Conservation (phyloP, 202 grass and related monocot species). For the Panicum virgatum region DNA sequence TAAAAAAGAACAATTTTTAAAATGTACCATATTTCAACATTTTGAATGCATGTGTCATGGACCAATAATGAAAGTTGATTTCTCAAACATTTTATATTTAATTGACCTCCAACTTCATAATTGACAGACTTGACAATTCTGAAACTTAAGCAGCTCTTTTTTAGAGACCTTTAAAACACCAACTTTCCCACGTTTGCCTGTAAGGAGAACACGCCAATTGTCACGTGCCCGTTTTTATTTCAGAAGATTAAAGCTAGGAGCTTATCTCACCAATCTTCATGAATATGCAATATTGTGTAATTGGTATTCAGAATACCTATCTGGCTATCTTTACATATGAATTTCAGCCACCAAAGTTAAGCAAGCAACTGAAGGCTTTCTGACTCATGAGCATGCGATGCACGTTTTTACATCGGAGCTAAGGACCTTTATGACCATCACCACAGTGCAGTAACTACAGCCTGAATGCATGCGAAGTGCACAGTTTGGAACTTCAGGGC, state of each 20-base stretch:
- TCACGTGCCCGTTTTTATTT: not conserved
- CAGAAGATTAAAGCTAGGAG: not conserved
- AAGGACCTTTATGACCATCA: not conserved
- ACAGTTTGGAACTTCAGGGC: not conserved
- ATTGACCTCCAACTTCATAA: not conserved
- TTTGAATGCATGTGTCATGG: too few relatives aligned
- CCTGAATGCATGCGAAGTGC: not conserved
- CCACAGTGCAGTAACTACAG: not conserved
- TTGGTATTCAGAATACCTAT: not conserved
- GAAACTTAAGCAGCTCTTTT: not conserved
- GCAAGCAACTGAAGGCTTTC: conserved; percentile 4
- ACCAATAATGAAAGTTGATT: too few relatives aligned
- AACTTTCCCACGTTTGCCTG: not conserved
- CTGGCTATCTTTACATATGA: not conserved
- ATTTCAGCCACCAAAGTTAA: not conserved
- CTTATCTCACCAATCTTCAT: not conserved
- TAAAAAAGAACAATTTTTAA: too few relatives aligned
- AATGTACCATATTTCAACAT: too few relatives aligned
- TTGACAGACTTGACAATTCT: not conserved
- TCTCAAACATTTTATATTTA: not conserved
- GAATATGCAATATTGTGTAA: not conserved
- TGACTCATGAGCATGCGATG: conserved; percentile 15
- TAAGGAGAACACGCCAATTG: not conserved
- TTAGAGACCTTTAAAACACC: not conserved
- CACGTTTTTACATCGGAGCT: not conserved